phyloP scores from a whole-genome alignment of 768 basidiomycete genomes.

The Pulveroboletus sp. region DNA sequence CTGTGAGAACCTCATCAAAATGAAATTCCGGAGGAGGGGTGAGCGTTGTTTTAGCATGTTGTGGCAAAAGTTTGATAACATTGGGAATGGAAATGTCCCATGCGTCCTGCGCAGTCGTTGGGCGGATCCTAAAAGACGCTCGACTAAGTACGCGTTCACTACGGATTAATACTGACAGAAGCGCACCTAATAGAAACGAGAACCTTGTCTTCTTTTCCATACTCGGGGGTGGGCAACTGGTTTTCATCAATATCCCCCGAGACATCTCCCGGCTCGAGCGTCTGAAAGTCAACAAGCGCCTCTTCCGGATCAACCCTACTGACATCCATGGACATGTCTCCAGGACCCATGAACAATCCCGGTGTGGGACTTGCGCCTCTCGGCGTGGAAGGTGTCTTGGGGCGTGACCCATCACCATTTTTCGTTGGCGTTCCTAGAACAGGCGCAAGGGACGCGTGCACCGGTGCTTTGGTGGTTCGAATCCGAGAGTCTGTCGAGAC shows the following conservation, averaged over 20 bases:
- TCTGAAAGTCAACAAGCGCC: constrained; percentile 70
- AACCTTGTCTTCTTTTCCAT: constrained; percentile 79
- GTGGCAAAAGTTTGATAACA: constrained; percentile 57
- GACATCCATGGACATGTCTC: constrained; percentile 64
- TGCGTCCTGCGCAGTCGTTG: constrained; percentile 45
- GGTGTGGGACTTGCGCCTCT: constrained; percentile 45
- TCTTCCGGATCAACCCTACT: constrained; percentile 72
- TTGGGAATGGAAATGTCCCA: constrained; percentile 49
- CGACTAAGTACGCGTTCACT: constrained; percentile 1
- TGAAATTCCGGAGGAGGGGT: constrained; percentile 47
- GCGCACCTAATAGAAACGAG: constrained; percentile 75
- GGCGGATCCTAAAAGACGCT: constrained; percentile 50
- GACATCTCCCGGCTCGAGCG: constrained; percentile 62
- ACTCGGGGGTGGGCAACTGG: constrained; percentile 40
- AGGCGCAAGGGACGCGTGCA: constrained; percentile 33
- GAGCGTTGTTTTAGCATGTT: constrained; percentile 44
- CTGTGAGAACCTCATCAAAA: constrained; percentile 74
- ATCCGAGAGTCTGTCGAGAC: constrained; percentile 44
- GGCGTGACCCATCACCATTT: constrained; percentile 35
- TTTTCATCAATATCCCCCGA: constrained; percentile 66
- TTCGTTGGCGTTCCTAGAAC: constrained; percentile 55
- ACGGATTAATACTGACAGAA: background rate
- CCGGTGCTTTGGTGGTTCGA: constrained; percentile 28
- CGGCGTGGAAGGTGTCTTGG: constrained; percentile 53
- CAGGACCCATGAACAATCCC: constrained; percentile 38